Percentiles rank a stretch among this genome's conserved stretches.
phyloP scores from a whole-genome alignment of 2,329 filamentous ascomycete species.

The Cladosporium sp. region DNA sequence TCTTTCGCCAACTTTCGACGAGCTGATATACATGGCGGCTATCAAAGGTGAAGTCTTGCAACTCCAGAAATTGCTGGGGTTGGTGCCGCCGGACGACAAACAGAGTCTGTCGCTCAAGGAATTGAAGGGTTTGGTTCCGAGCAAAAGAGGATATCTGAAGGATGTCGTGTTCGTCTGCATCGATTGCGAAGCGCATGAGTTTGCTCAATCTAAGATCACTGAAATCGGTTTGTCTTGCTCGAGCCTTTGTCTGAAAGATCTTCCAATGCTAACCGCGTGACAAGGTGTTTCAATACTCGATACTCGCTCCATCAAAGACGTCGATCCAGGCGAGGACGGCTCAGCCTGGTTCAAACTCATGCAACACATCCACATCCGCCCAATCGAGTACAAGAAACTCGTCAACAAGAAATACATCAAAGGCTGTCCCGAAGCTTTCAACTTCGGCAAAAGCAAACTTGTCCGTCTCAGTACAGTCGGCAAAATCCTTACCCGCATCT shows the following conservation, averaged over 20 bases:
- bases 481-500: slow-evolving; percentile 48
- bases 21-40: no score
- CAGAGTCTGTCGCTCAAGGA: no score
- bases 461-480: slow-evolving; percentile 46
- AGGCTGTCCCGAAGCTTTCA: slow-evolving; percentile 70
- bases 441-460: slow-evolving; percentile 64
- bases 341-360: slow-evolving; percentile 65
- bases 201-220: slow-evolving; percentile 62
- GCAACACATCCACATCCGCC: slow-evolving; percentile 72
- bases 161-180: slow-evolving; percentile 69
- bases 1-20: no score
- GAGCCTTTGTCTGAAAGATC: no score
- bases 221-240: slow-evolving; percentile 76
- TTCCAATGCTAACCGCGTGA: not conserved
- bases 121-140: no score
- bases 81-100: not conserved
- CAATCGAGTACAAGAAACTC: slow-evolving; percentile 59
- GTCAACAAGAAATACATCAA: slow-evolving; percentile 64
- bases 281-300: slow-evolving; percentile 52
- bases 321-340: slow-evolving; percentile 59
- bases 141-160: not conserved
- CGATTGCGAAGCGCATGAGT: slow-evolving; percentile 80
- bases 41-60: not conserved
- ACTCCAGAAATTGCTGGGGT: slow-evolving; percentile 1
- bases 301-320: slow-evolving; percentile 52